phyloP scores from a whole-genome alignment of 768 basidiomycete species.

The Agaricus bisporus region DNA sequence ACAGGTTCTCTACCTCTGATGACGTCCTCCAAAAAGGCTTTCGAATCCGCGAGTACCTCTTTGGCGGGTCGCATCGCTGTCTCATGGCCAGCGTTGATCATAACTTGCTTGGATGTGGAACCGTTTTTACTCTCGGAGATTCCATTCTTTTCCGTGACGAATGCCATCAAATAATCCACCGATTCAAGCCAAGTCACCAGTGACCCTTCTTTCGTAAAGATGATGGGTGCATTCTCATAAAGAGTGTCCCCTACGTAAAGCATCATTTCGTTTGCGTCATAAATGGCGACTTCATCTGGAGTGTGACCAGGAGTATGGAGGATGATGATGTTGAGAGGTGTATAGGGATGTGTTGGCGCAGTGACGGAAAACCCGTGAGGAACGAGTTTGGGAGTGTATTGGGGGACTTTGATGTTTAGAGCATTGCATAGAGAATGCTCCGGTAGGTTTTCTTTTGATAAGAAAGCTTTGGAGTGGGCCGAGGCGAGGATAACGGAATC shows the following conservation, averaged over 20 bases:
- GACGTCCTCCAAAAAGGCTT: slow-evolving; percentile 42
- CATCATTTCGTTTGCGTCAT: slow-evolving; percentile 43
- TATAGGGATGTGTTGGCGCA: slow-evolving; percentile 14
- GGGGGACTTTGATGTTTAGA: slow-evolving; percentile 33
- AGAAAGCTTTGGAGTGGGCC: slow-evolving; percentile 37
- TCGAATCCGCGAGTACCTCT: slow-evolving; percentile 35
- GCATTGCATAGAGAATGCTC: slow-evolving; percentile 39
- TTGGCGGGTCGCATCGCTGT: slow-evolving; percentile 40
- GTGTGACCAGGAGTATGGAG: slow-evolving; percentile 56
- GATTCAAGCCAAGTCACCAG: slow-evolving; percentile 42
- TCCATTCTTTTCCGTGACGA: slow-evolving; percentile 27
- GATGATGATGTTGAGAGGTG: slow-evolving; percentile 31
- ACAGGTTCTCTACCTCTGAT: slow-evolving; percentile 33
- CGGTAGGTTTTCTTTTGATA: slow-evolving; percentile 33
- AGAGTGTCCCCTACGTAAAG: slow-evolving; percentile 53
- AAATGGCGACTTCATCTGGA: slow-evolving; percentile 52
- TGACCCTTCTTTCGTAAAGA: slow-evolving; percentile 51
- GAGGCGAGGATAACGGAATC: slow-evolving; percentile 46
- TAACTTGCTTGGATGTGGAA: slow-evolving; percentile 19
- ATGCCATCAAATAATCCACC: slow-evolving; percentile 34
- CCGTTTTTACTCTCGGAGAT: neutral
- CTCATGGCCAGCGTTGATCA: slow-evolving; percentile 45
- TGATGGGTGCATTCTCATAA: slow-evolving; percentile 49
- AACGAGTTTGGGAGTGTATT: slow-evolving; percentile 41
- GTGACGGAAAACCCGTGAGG: slow-evolving; percentile 31